These are phyloP conservation scores for Boletus sp. DNA, from an alignment of 768 basidiomycete genomes.

Conservation along the genomic window DNA sequence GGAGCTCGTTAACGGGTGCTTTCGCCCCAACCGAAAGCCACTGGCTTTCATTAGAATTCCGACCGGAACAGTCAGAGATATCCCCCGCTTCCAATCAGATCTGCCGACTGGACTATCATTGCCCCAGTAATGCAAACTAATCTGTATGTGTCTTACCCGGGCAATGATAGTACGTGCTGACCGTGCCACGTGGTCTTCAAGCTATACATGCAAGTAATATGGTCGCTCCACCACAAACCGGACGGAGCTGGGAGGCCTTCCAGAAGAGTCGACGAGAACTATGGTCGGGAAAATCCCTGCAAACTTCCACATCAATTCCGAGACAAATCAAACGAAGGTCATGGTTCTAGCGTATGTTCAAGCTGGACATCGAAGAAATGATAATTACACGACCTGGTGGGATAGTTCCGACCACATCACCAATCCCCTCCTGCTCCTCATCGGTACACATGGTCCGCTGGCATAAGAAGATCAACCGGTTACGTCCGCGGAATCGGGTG, in stretches of 20 bases:
- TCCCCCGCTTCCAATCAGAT: neutral
- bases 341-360: conserved; percentile 2
- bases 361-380: conserved; percentile 4
- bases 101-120: neutral
- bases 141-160: too few species aligned
- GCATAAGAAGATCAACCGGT: conserved; percentile 20
- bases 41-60: conserved; percentile 1
- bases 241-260: neutral
- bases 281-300: neutral
- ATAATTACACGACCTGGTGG: conserved; percentile 25
- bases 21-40: neutral
- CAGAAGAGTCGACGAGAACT: neutral
- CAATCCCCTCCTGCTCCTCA: conserved; percentile 35
- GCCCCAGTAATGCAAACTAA: too few species aligned
- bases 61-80: neutral
- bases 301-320: neutral
- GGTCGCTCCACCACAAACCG: neutral
- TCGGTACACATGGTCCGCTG: conserved; percentile 88
- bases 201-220: neutral
- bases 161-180: neutral
- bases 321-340: conserved; percentile 2
- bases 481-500: conserved; percentile 10
- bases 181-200: neutral
- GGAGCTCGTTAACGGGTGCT: neutral
- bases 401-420: conserved; percentile 7